Evolutionary conservation across 495 filamentous ascomycete genomes (phyloP).

Genomic region (Daldinia loculata): DNA sequence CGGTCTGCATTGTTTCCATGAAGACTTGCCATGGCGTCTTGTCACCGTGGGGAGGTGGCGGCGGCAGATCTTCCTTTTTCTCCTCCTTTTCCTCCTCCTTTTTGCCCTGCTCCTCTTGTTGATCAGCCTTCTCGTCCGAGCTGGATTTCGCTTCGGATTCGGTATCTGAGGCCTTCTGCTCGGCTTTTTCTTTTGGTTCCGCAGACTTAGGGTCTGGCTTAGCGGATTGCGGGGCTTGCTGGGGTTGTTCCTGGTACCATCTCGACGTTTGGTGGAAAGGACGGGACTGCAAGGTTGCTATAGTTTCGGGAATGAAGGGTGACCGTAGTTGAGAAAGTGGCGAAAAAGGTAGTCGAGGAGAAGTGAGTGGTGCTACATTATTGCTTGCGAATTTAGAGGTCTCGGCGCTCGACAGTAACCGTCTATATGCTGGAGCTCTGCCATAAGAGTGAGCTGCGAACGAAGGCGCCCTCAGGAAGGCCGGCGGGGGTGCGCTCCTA

Average conservation of each 20-base stretch:
- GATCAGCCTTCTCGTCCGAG: constrained; percentile 58
- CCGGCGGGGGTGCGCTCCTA: constrained; percentile 51
- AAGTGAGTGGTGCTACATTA: constrained; percentile 31
- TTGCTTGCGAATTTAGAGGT: constrained; percentile 32
- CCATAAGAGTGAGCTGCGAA: constrained; percentile 56
- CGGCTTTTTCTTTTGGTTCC: constrained; percentile 45
- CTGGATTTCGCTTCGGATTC: constrained; percentile 56
- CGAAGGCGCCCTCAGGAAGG: constrained; percentile 49
- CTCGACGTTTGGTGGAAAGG: constrained; percentile 53
- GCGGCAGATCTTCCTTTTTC: constrained; percentile 78
- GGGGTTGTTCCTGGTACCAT: constrained; percentile 45
- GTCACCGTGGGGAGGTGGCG: constrained; percentile 93
- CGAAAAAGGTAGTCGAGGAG: constrained; percentile 42
- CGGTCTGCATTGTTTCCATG: constrained; percentile 88
- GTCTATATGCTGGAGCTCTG: constrained; percentile 65
- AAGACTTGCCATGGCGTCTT: constrained; percentile 99
- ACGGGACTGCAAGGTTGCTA: constrained; percentile 47
- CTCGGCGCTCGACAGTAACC: constrained; percentile 59
- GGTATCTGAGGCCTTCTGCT: constrained; percentile 37
- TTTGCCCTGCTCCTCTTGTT: constrained; percentile 55
- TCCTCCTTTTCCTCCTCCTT: constrained; percentile 70
- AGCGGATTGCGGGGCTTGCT: constrained; percentile 43
- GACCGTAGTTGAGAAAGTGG: constrained; percentile 53
- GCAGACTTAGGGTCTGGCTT: constrained; percentile 50
- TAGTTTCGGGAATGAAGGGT: constrained; percentile 53